These are phyloP conservation scores for Capsicum rhomboideum DNA, from an alignment of 257 asterid species.

Conservation along the genomic window DNA sequence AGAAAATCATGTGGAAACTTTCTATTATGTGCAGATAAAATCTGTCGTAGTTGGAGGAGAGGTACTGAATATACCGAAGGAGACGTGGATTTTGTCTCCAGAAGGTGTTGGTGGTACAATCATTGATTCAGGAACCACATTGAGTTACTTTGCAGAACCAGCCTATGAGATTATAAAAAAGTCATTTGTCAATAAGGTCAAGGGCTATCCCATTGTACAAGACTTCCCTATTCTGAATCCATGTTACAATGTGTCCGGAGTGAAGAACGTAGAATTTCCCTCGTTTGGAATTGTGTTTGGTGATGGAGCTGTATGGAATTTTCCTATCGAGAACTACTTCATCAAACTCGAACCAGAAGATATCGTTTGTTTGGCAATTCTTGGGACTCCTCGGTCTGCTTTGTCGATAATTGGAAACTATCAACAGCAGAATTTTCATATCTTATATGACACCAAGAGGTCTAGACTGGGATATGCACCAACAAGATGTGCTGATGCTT, in stretches of 20 bases:
- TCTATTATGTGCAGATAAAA: conserved; percentile 60
- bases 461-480: conserved; percentile 88
- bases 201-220: conserved; percentile 36
- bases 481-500: conserved; percentile 58
- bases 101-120: conserved; percentile 79
- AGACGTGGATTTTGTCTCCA: conserved; percentile 45
- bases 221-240: conserved; percentile 74
- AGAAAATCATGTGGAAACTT: conserved; percentile 60
- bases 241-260: conserved; percentile 75
- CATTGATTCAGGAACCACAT: conserved; percentile 82
- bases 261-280: conserved; percentile 36
- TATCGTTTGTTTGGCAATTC: conserved; percentile 69
- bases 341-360: conserved; percentile 66
- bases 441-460: conserved; percentile 54
- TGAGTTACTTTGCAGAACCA: conserved; percentile 74
- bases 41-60: conserved; percentile 71
- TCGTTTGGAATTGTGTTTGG: conserved; percentile 62
- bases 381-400: conserved; percentile 68
- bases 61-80: conserved; percentile 47
- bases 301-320: conserved; percentile 89
- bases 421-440: conserved; percentile 89
- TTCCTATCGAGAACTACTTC: conserved; percentile 75
- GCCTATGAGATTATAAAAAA: conserved; percentile 57
- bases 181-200: conserved; percentile 47
- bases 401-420: conserved; percentile 86